Base-by-base conservation (phyloP, 2,329 filamentous ascomycete genomes). In the Bipolaris gigantea region DNA sequence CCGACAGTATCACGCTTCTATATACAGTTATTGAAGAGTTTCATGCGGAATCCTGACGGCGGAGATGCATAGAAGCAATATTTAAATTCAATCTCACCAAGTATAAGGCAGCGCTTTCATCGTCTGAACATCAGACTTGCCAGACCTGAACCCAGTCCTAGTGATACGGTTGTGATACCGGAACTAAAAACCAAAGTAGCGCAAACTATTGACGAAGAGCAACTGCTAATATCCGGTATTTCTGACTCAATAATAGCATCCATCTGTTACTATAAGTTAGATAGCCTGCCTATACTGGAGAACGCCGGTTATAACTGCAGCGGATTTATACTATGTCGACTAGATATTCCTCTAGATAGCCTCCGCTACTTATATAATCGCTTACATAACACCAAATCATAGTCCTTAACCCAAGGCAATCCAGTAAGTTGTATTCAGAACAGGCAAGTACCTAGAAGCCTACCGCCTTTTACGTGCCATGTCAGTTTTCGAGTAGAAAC, bases 241-340 rank as follows among this genome's bases (percentile, higher is more conserved):
- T 30, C 39, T 9, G 45, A 48, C 23, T 3, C 34, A 18, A 48
- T 48, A n/a, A 15, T 48, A n/a, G 45, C 34, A 32, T 48, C 45
- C 0, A 48, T 39, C 5, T 48, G 39, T n/a, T 48, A 48, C 23
- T 48, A 39, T n/a, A 10, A 48, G 25, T 19, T 48, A 1, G 45
- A 48, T 7, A 10, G 8, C 7, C 6, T 48, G n/a, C 34, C 45
- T 5, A 39, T 18, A 2, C 23, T 39, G 19, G 8, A 18, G n/a
- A n/a, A 16, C 16, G 11, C n/a, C 8, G 9, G 34, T 39, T 48
- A 48, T 21, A 11, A 18, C 23, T 47, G 33, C n/a, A 16, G 9
- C 4, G 44, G 44, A 2, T 19, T 27, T 15, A 38, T 47, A 2
- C 19, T 27, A n/a, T 47, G 33, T 39, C 44, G 44, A 8, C 34